A percentile compares a stretch with the other conserved stretches of the same genome.
Evolutionary conservation across 2,329 filamentous ascomycete genomes (phyloP).

Genomic region (Colletotrichum neosansevieriae): DNA sequence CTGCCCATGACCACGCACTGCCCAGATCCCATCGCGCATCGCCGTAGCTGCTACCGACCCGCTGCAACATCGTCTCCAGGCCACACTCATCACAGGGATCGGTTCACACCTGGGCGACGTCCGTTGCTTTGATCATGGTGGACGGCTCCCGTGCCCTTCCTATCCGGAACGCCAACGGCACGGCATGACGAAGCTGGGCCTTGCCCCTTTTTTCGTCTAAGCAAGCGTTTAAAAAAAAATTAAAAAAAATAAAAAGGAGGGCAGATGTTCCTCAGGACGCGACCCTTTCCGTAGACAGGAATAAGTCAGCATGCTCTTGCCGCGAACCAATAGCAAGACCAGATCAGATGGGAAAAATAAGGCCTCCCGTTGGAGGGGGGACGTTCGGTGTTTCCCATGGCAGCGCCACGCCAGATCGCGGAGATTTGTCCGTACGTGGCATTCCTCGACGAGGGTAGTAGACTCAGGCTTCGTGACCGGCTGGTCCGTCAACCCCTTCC

Average conservation of each 20-base stretch:
- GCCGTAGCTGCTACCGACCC: neutral
- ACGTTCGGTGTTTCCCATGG: no score
- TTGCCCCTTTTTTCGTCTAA: neutral
- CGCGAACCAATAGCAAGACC: neutral
- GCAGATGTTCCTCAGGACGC: no score
- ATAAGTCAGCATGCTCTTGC: neutral
- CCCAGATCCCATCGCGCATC: slow-evolving; percentile 17
- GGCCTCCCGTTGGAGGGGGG: neutral
- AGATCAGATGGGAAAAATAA: no score
- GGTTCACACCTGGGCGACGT: neutral
- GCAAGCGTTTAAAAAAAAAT: no score
- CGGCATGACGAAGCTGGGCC: neutral
- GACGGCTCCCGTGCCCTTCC: neutral
- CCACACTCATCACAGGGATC: neutral
- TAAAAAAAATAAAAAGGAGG: no score
- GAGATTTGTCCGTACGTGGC: no score
- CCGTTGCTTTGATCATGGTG: neutral
- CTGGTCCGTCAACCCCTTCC: no score
- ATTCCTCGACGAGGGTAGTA: no score
- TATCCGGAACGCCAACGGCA: neutral
- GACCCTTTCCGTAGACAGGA: neutral
- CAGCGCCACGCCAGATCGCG: no score
- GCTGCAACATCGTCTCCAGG: neutral
- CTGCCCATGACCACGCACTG: no score
- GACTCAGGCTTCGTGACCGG: no score